A percentile compares a stretch with the other conserved stretches of the same genome.
phyloP scores from a whole-genome alignment of 2,329 filamentous ascomycete genomes.

The Zymoseptoria passerinii region DNA sequence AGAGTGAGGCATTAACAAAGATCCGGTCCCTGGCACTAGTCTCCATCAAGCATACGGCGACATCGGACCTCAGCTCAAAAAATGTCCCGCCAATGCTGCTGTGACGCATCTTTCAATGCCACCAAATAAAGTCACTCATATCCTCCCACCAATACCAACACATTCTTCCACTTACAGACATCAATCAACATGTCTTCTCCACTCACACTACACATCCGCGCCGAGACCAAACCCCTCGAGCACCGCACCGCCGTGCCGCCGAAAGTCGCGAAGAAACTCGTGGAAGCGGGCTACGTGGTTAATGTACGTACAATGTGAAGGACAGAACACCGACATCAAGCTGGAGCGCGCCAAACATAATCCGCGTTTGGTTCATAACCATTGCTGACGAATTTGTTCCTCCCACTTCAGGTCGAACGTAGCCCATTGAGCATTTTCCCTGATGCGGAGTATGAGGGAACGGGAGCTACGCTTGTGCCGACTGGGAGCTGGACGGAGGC shows the following conservation, averaged over 20 bases:
- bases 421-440: conserved; percentile 33
- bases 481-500: conserved; percentile 35
- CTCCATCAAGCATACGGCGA: neutral
- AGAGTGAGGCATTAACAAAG: too few species aligned
- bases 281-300: conserved; percentile 34
- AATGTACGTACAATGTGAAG: conserved; percentile 15
- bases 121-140: neutral
- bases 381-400: too few species aligned
- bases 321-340: too few species aligned
- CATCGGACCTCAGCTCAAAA: neutral
- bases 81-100: neutral
- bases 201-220: conserved; percentile 26
- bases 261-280: conserved; percentile 33
- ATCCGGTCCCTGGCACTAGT: neutral
- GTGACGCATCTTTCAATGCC: neutral
- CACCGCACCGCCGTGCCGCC: conserved; percentile 33
- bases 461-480: conserved; percentile 33
- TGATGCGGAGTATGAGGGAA: conserved; percentile 34
- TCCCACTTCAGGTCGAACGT: conserved; percentile 23
- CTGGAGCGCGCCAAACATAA: too few species aligned
- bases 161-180: neutral
- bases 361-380: too few species aligned
- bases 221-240: conserved; percentile 33
- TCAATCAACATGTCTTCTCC: neutral
- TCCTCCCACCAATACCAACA: neutral